Evolutionary conservation across 2,329 filamentous ascomycete genomes (phyloP), one percentile per base, ranked within the genome.

Genomic region (Hymenoscyphus occultus): DNA sequence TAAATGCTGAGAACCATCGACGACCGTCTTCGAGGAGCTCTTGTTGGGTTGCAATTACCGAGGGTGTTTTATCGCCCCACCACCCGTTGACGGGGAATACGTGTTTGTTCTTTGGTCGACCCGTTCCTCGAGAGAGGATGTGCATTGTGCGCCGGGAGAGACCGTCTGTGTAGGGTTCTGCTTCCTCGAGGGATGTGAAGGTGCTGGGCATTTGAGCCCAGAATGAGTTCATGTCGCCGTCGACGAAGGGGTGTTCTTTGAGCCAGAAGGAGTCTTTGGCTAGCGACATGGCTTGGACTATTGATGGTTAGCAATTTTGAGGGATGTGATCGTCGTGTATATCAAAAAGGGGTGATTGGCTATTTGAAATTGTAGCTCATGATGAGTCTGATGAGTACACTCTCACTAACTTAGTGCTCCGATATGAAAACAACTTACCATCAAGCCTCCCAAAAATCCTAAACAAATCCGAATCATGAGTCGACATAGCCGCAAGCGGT

Each of bases 201-300:
- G 28, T 5, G 16, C 13, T 22, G 6, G 68, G 68, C 65, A 70
- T 68, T 22, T 61, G 48, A 13, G 65, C 28, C 31, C 65, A 64
- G 14, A 67, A 56, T 12, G 45, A 16, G 14, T 22, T 63, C 60
- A 59, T 61, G 22, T 39, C 42, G n/a, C 56, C 65, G 22, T 45
- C 12, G 19, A 58, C 59, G 60, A 48, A 62, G 9, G 60, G 60
- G 31, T 62, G 60, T 42, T 62, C 51, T 39, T 62, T 62, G 2
- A 62, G 31, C 60, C 60, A 62, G 35, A 35, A 35, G 19, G 45
- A 42, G 39, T 66, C 62, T 40, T 67, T 64, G 35, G 68, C 68
- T 39, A 70, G 68, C 2, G 66, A 67, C 54, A 68, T 64, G 14
- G 64, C 66, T 61, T 70, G 68, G 9, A 67, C 48, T 54, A 4